Evolutionary conservation across 495 filamentous ascomycete genomes (phyloP), one percentile per base, ranked within the genome.

Genomic region (Neurospora sp.): DNA sequence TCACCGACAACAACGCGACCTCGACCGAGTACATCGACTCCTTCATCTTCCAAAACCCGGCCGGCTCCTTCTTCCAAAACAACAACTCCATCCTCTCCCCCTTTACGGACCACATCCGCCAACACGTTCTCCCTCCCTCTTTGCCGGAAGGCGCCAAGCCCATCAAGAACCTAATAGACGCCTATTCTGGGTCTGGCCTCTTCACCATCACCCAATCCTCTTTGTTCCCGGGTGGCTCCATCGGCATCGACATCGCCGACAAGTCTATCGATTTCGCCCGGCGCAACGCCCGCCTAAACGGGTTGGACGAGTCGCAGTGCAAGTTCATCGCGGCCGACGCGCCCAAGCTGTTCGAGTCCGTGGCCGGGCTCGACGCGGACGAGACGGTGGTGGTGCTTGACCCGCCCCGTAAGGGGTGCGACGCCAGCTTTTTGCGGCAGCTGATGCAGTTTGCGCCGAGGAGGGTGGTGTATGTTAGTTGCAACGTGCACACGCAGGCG

Each of bases 401-500:
- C 81, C 96, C 96, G 40, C 94, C 96, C 31, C 87, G 96, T 69
- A 99, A 98, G 81, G 96, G 96, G 10, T 98, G 96, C 79, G 95
- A 97, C 72, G 89, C 91, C 14, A 86, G 84, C 68, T 99, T 99
- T 81, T 81, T 99, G 39, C 75, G 83, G 27, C 96, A 99, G 84
- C 81, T 99, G 73, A 79, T 98, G 27, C 77, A 80, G 22, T 98
- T 89, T 75, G 90, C 85, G 68, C 96, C 96, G 6, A 85, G 85
- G 72, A 83, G 95, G 65, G 87, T 98, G 14, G 90, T 97, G 9
- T 99, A 99, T 78, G 96, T 99, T 27, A 95, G 92, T 72, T 99
- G 96, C 75, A 98, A 99, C 79, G 96, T 98, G 72, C 96, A 98
- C 78, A 97, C 96, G 27, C 96, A 99, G 84, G 96, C 96, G 41